These are phyloP conservation scores for Xeromyces bisporus DNA, from an alignment of 495 filamentous ascomycete species.

Conservation along the genomic window DNA sequence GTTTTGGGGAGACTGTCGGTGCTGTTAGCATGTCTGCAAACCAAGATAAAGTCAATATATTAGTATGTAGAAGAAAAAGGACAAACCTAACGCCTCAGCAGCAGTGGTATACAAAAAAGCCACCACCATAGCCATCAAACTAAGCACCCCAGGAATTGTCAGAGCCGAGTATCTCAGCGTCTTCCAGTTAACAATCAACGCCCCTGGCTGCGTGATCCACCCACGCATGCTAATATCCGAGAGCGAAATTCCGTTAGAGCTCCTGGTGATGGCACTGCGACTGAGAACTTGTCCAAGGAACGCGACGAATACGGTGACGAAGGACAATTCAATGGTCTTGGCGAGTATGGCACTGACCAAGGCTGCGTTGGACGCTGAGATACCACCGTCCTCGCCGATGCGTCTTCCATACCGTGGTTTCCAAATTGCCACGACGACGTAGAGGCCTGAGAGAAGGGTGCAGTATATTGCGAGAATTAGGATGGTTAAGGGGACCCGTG, in stretches of 20 bases:
- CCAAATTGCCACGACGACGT: slow-evolving; percentile 37
- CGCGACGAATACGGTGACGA: slow-evolving; percentile 60
- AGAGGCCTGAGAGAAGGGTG: slow-evolving; percentile 47
- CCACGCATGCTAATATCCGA: slow-evolving; percentile 51
- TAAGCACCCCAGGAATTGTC: slow-evolving; percentile 39
- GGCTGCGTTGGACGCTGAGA: slow-evolving; percentile 40
- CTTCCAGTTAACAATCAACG: slow-evolving; percentile 48
- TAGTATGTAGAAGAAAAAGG: background rate
- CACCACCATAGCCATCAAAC: slow-evolving; percentile 40
- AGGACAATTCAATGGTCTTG: slow-evolving; percentile 59
- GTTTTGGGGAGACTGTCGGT: slow-evolving; percentile 40
- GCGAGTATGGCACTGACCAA: slow-evolving; percentile 46
- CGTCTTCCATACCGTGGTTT: slow-evolving; percentile 41
- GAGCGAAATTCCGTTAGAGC: slow-evolving; percentile 44
- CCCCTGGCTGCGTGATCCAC: slow-evolving; percentile 47
- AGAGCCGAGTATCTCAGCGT: slow-evolving; percentile 41
- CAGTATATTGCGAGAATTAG: slow-evolving; percentile 47
- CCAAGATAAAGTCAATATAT: background rate
- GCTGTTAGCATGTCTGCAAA: background rate
- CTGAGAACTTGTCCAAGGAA: slow-evolving; percentile 57
- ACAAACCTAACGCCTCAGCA: slow-evolving; percentile 42
- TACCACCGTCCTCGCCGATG: slow-evolving; percentile 28
- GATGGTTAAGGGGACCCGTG: slow-evolving; percentile 42
- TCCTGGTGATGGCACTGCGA: slow-evolving; percentile 38
- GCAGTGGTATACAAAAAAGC: slow-evolving; percentile 61